Conservation (phyloP, 2,329 filamentous ascomycete species). For the Fusarium hostae region DNA sequence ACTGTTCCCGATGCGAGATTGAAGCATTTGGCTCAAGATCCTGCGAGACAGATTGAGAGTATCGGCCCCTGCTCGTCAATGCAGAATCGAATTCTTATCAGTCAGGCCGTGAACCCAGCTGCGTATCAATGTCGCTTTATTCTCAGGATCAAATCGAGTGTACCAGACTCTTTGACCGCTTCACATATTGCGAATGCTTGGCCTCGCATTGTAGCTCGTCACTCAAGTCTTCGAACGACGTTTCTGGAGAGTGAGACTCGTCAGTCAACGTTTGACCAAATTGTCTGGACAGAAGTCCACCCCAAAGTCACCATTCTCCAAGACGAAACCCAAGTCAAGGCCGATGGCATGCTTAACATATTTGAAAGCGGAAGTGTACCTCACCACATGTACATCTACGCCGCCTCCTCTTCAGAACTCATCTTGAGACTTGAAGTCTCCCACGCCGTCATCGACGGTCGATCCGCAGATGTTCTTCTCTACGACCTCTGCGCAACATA, state of each 20-base stretch:
- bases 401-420: not conserved
- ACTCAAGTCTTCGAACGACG: not conserved
- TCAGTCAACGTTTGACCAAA: not conserved
- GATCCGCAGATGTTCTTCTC: slow-evolving; percentile 13
- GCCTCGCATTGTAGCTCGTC: not conserved
- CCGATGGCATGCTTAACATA: not conserved
- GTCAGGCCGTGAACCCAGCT: not conserved
- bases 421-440: not conserved
- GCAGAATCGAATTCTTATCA: slow-evolving; percentile 3
- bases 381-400: not conserved
- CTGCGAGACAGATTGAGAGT: not conserved
- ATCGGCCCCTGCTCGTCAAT: not conserved
- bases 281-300: not conserved
- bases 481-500: slow-evolving; percentile 4
- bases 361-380: not conserved
- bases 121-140: not conserved
- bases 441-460: slow-evolving; percentile 9
- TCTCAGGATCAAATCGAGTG: not conserved
- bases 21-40: not conserved
- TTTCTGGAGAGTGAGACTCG: slow-evolving; percentile 4
- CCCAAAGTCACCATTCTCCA: not conserved
- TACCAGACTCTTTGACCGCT: not conserved
- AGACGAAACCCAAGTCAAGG: not conserved
- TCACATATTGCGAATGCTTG: not conserved
- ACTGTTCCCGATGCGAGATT: not conserved